Conservation (phyloP, 768 basidiomycete species). For the Candolleomyces efflorescens region DNA sequence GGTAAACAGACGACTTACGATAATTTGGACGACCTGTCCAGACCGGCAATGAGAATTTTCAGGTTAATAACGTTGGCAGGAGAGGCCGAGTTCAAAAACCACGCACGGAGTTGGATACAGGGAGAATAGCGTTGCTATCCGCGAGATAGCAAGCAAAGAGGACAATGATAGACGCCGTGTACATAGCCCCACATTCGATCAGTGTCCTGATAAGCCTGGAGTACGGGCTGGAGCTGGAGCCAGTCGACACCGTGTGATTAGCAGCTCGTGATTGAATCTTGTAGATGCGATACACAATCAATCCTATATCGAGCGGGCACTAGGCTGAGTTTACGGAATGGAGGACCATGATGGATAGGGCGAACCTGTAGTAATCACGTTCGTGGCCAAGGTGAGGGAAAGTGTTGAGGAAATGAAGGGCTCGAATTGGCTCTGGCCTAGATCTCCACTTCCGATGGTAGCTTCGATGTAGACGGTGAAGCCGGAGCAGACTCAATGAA, state of each 20-base stretch:
- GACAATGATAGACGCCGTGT: conserved; percentile 30
- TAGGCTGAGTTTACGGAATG: neutral
- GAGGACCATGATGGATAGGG: neutral
- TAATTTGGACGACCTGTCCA: conserved; percentile 36
- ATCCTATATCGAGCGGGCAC: conserved; percentile 11
- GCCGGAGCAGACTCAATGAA: conserved; percentile 25
- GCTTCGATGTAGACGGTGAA: conserved; percentile 31
- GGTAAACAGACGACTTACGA: conserved; percentile 20
- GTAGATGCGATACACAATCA: conserved; percentile 38
- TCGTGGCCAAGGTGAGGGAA: conserved; percentile 33
- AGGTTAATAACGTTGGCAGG: neutral
- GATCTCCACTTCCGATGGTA: conserved; percentile 18
- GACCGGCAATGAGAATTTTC: neutral
- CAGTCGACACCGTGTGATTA: neutral
- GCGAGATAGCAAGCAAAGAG: conserved; percentile 33
- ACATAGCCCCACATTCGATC: conserved; percentile 37
- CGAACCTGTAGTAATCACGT: conserved; percentile 36
- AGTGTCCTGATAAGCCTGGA: conserved; percentile 27
- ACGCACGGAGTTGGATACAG: conserved; percentile 35
- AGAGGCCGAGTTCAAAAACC: neutral
- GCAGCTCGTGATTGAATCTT: conserved; percentile 18
- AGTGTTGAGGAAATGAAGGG: conserved; percentile 37
- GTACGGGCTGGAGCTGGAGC: conserved; percentile 20
- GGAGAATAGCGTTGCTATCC: conserved; percentile 33
- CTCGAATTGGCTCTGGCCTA: conserved; percentile 25